Evolutionary conservation across 2,329 filamentous ascomycete species (phyloP).

Genomic region (Cladosporium sp.): DNA sequence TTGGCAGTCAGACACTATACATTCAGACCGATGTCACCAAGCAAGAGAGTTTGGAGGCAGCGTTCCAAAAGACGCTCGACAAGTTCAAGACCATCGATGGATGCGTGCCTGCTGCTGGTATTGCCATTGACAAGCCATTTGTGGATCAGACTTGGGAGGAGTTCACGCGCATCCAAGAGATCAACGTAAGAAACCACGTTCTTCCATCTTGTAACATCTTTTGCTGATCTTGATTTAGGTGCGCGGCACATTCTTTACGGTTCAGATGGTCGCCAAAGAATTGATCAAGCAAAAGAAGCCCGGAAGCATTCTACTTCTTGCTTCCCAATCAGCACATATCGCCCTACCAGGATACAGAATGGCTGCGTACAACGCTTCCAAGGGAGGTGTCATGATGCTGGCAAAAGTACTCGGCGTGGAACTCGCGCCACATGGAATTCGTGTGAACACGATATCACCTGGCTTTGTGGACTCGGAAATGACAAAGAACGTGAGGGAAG

Average conservation of each 20-base stretch:
- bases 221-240: not conserved
- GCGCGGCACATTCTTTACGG: constrained; percentile 34
- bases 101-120: constrained; percentile 28
- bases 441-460: constrained; percentile 26
- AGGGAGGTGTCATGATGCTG: constrained; percentile 25
- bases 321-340: constrained; percentile 32
- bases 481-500: constrained; percentile 20
- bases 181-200: constrained; percentile 28
- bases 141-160: constrained; percentile 29
- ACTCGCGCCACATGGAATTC: constrained; percentile 28
- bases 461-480: constrained; percentile 26
- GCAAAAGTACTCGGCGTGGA: constrained; percentile 32
- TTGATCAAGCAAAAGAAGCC: constrained; percentile 30
- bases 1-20: constrained; percentile 55
- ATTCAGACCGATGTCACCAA: constrained; percentile 37
- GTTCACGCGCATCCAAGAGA: constrained; percentile 31
- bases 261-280: constrained; percentile 34
- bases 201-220: not conserved
- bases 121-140: constrained; percentile 31
- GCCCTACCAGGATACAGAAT: constrained; percentile 31
- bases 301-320: constrained; percentile 34
- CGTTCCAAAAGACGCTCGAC: constrained; percentile 24
- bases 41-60: constrained; percentile 21
- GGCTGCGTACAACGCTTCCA: constrained; percentile 27
- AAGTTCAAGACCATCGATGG: constrained; percentile 24